Percentiles rank a stretch among this genome's conserved stretches.
Conservation (phyloP, 2,329 filamentous ascomycete species). For the Fusarium sp. region DNA sequence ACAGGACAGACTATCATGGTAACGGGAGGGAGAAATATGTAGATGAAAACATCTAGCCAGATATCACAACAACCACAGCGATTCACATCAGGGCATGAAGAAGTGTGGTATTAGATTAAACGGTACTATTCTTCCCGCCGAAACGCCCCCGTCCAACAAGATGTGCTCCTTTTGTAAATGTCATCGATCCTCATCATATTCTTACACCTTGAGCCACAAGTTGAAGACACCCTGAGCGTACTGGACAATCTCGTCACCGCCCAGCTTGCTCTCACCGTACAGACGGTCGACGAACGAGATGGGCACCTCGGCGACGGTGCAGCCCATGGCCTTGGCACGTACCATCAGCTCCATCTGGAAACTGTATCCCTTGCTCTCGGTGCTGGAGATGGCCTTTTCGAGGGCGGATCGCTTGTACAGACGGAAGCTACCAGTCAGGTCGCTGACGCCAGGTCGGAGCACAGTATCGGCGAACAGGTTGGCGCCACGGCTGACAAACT, state of each 20-base stretch:
- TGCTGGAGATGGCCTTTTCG: slow-evolving; percentile 89
- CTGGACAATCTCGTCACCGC: slow-evolving; percentile 94
- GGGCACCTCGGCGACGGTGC: slow-evolving; percentile 92
- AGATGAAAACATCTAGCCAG: background rate
- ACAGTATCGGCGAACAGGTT: slow-evolving; percentile 97
- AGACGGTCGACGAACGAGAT: slow-evolving; percentile 96
- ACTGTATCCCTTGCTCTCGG: slow-evolving; percentile 95
- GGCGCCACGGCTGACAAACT: slow-evolving; percentile 85
- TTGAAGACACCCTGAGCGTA: slow-evolving; percentile 88
- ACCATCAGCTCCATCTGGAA: slow-evolving; percentile 99
- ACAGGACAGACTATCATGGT: slow-evolving; percentile 89
- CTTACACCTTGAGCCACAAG: slow-evolving; percentile 81
- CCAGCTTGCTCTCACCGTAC: slow-evolving; percentile 95
- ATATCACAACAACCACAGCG: background rate
- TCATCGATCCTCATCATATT: slow-evolving; percentile 17
- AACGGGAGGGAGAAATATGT: slow-evolving; percentile 79
- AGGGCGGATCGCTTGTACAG: slow-evolving; percentile 93
- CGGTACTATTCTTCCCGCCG: slow-evolving; percentile 46
- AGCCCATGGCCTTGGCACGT: slow-evolving; percentile 94
- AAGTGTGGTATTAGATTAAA: slow-evolving; percentile 50
- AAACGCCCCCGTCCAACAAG: slow-evolving; percentile 47
- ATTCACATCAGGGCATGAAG: slow-evolving; percentile 24
- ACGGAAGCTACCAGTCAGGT: slow-evolving; percentile 93
- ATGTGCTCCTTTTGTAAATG: slow-evolving; percentile 41
- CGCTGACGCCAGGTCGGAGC: slow-evolving; percentile 91